Evolutionary conservation across 306 rosid genomes (phyloP), one percentile per base, ranked within the genome.

Genomic region (Fagus sylvatica): DNA sequence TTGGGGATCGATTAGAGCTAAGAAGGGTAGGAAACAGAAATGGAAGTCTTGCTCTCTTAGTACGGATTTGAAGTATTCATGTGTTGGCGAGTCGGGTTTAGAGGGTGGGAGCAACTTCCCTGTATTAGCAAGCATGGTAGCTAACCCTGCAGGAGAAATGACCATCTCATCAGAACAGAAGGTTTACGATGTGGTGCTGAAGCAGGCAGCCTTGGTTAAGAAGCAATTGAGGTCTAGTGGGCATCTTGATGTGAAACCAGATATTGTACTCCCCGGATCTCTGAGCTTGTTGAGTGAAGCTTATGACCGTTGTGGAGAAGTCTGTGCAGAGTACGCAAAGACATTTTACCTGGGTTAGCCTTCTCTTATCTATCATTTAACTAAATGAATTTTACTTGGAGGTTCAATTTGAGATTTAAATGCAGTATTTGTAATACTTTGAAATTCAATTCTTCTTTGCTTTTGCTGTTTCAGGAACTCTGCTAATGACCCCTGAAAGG

Each of bases 401-500:
- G 55, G 33, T 60, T 81, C 40, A 40, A 72, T 16, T 82, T 46
- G 46, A 55, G 65, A 53, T 75, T 82, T 61, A 55, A 55, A 36
- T 60, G 49, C 32, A 7, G 49, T 16, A 16, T 39, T 15, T 6
- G 46, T 8, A 15, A 49, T 87, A 60, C 34, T 61, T 69, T 53
- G 69, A 49, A 76, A 51, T 72, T 73, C 53, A 62, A 69, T 74
- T 82, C 62, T 67, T 51, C 36, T 65, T 55, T 56, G 36, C 11
- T 82, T 72, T 81, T 78, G 30, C 30, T 46, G 48, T 70, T 76
- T 69, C 86, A 92, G 97, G 97, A 74, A 92, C 97, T 79, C 87
- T 88, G 72, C 85, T 92, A 57, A 92, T 92, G 97, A 92, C 97
- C 41, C 88, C 97, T 3, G 93, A 90, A 81, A 87, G 93, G 80